These are phyloP conservation scores for Diaporthe citri DNA, from an alignment of 2,329 filamentous ascomycete genomes.

Conservation along the genomic window DNA sequence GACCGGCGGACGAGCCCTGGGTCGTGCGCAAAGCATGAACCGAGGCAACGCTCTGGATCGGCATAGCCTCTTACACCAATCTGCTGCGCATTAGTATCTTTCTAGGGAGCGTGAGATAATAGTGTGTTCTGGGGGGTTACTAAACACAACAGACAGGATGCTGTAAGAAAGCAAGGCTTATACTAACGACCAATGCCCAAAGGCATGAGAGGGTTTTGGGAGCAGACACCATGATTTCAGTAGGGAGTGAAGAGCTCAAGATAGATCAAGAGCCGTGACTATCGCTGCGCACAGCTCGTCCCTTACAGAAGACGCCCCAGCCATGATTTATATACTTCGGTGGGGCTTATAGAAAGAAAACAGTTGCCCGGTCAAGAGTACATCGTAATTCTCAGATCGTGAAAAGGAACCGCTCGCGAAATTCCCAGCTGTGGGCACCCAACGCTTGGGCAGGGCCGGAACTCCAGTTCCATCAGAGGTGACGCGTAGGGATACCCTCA, in stretches of 20 bases:
- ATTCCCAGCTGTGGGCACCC: neutral
- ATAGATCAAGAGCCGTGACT: neutral
- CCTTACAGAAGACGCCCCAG: neutral
- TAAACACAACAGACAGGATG: neutral
- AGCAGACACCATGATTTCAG: neutral
- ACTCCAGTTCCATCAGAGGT: neutral
- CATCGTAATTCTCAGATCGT: neutral
- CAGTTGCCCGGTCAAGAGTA: no score
- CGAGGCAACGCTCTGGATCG: constrained; percentile 54
- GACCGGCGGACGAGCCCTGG: constrained; percentile 37
- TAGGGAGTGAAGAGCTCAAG: neutral
- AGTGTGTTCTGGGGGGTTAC: neutral
- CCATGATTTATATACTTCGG: neutral
- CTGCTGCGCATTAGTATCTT: neutral
- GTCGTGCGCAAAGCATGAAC: constrained; percentile 38
- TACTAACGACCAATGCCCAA: constrained; percentile 1
- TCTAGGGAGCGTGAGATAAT: neutral
- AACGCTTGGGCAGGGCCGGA: no score
- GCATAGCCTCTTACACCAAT: constrained; percentile 28
- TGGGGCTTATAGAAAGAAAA: no score
- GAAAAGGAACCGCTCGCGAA: neutral
- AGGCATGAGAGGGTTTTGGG: neutral
- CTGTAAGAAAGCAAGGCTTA: neutral
- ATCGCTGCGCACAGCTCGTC: neutral
- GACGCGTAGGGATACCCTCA: neutral